Evolutionary conservation across 371 early-diverging fungal species (phyloP).

Genomic region (Mortierella sp.): DNA sequence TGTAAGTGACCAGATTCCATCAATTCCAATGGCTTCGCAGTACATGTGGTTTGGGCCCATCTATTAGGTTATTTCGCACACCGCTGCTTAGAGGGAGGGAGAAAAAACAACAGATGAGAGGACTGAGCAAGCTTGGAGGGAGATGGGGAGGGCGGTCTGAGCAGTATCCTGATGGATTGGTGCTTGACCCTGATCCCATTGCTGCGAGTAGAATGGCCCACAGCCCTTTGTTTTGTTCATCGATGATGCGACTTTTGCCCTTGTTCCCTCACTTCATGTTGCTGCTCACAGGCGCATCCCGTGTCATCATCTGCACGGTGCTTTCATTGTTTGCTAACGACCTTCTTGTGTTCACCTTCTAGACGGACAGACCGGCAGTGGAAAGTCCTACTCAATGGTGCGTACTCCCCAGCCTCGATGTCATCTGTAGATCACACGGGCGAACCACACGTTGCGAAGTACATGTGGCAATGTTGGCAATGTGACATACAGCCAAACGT

Average conservation of each 20-base stretch:
- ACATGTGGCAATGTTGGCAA: neutral
- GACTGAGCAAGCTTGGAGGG: neutral
- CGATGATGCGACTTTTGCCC: neutral
- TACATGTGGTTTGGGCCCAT: constrained; percentile 69
- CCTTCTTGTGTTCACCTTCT: neutral
- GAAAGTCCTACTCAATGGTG: constrained; percentile 88
- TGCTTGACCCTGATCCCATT: neutral
- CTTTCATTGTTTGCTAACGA: neutral
- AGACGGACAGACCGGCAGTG: constrained; percentile 91
- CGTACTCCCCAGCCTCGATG: neutral
- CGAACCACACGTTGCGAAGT: neutral
- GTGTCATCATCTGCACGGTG: constrained; percentile 3
- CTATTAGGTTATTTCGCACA: constrained; percentile 1
- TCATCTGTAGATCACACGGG: constrained; percentile 3
- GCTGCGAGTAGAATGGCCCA: constrained; percentile 1
- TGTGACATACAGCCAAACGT: no score
- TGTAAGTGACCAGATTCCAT: constrained; percentile 59
- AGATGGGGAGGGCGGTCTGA: constrained; percentile 6
- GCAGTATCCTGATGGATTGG: neutral
- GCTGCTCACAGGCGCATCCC: constrained; percentile 1
- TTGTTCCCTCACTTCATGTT: neutral
- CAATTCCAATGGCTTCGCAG: no score
- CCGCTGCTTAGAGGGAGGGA: neutral
- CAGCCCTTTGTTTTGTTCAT: neutral
- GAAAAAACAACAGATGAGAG: neutral